Base-by-base conservation (phyloP, 495 filamentous ascomycete species). In the Astrocystis sublimbata region DNA sequence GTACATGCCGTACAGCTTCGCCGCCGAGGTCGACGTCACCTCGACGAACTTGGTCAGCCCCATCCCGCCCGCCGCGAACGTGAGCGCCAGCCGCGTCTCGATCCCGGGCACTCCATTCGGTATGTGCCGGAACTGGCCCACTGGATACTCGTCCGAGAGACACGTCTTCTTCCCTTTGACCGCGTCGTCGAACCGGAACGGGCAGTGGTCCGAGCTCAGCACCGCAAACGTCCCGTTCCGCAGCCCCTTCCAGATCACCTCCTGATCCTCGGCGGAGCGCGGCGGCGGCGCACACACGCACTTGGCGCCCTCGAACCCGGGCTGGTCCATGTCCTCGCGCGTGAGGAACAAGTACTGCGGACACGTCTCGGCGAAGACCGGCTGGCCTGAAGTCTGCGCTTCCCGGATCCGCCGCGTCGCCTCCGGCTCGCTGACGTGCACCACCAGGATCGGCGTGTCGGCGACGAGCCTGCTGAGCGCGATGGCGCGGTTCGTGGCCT, bases 261-360 rank as follows among this genome's bases (percentile, higher is more conserved):
- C 63, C 35, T 79, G 71, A 60, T 80, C 79, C 40, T 70, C 67
- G 60, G 46, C 77, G 62, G 62, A 61, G 17, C 70, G 68, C 8
- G 78, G 72, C 19, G 81, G 78, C 4, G 81, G 80, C 4, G 76
- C 77, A 65, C 80, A 83, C 5, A 84, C 75, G 63, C 73, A 79
- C 68, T 82, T 82, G 1, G 80, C 79, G n/a, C 80, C 85, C 38
- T 79, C 74, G 67, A 86, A 86, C 3, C 76, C 80, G 4, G 78
- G 77, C 21, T 73, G 71, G 53, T 79, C 75, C 23, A 86, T 70
- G 58, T 76, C 75, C 41, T 82, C 79, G 6, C 80, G 75, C 4
- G 80, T 83, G 2, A 88, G 75, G 63, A 85, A 84, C n/a, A 88
- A 74, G 65, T 88, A 88, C 58, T 88, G 85, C 6, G 86, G 86